Conservation (phyloP, 495 filamentous ascomycete species). For the Daldinia grandis region DNA sequence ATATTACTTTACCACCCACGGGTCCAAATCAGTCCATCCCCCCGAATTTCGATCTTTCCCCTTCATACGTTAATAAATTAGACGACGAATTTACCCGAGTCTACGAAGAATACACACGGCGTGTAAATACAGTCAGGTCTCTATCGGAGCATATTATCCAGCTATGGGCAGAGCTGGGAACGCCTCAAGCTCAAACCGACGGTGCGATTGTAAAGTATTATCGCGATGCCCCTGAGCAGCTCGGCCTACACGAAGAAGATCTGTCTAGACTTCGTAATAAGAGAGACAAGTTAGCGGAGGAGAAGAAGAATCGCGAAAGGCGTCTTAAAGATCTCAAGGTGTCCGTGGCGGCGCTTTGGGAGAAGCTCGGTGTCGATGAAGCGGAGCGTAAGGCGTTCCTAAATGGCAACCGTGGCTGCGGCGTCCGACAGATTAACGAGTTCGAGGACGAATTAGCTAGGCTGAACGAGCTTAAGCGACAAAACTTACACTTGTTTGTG, state of each 20-base stretch:
- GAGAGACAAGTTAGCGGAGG: slow-evolving; percentile 87
- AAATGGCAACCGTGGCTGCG: slow-evolving; percentile 73
- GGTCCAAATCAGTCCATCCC: slow-evolving; percentile 77
- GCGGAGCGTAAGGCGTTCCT: slow-evolving; percentile 84
- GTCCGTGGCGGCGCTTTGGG: slow-evolving; percentile 85
- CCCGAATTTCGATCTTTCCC: slow-evolving; percentile 85
- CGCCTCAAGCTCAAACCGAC: slow-evolving; percentile 92
- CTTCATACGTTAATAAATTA: slow-evolving; percentile 83
- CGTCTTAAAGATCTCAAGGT: slow-evolving; percentile 77
- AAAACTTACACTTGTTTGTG: slow-evolving; percentile 94
- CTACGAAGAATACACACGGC: slow-evolving; percentile 91
- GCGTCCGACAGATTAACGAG: slow-evolving; percentile 88
- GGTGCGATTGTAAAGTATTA: slow-evolving; percentile 84
- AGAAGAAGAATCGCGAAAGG: slow-evolving; percentile 87
- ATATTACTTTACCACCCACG: slow-evolving; percentile 81
- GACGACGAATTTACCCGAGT: slow-evolving; percentile 92
- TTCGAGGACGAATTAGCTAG: slow-evolving; percentile 88
- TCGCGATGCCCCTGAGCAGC: slow-evolving; percentile 87
- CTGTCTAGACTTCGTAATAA: slow-evolving; percentile 73
- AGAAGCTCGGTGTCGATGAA: slow-evolving; percentile 83
- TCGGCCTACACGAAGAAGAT: slow-evolving; percentile 89
- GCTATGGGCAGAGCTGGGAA: slow-evolving; percentile 94
- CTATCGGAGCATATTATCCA: slow-evolving; percentile 86
- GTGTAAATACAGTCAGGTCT: slow-evolving; percentile 75
- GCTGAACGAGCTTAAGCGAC: slow-evolving; percentile 89